phyloP scores from a whole-genome alignment of 1,284 basidiomycete genomes.

The Trichosporon asahii region DNA sequence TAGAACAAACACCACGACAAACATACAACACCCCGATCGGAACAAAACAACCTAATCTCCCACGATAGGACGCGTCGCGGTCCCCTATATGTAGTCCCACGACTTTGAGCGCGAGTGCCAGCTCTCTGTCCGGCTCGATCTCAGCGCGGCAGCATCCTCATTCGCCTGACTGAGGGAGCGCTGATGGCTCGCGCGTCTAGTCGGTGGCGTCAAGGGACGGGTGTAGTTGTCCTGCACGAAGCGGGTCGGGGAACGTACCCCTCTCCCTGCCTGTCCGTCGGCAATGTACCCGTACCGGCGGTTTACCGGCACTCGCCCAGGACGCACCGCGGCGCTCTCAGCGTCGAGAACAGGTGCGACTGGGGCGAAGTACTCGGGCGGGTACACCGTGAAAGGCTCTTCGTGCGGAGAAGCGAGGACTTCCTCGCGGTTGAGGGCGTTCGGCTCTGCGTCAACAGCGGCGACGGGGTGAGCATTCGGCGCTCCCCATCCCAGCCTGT shows the following conservation, averaged over 20 bases:
- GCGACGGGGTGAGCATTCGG: background rate
- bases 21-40: background rate
- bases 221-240: background rate
- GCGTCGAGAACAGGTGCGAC: background rate
- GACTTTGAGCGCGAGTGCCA: background rate
- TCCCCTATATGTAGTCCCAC: background rate
- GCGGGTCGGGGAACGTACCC: background rate
- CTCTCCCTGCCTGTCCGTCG: background rate
- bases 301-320: background rate
- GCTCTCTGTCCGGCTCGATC: background rate
- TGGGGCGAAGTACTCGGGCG: background rate
- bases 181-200: conserved; percentile 10
- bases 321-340: background rate
- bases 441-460: background rate
- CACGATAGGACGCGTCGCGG: no score
- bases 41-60: background rate
- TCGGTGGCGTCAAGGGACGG: background rate
- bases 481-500: background rate
- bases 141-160: background rate
- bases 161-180: conserved; percentile 11
- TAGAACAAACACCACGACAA: background rate
- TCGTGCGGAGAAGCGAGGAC: background rate
- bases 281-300: background rate
- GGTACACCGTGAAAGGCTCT: background rate
- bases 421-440: background rate